Evolutionary conservation across 1,139 yeast species (phyloP).

Genomic region (Saccharomyces hybrid): DNA sequence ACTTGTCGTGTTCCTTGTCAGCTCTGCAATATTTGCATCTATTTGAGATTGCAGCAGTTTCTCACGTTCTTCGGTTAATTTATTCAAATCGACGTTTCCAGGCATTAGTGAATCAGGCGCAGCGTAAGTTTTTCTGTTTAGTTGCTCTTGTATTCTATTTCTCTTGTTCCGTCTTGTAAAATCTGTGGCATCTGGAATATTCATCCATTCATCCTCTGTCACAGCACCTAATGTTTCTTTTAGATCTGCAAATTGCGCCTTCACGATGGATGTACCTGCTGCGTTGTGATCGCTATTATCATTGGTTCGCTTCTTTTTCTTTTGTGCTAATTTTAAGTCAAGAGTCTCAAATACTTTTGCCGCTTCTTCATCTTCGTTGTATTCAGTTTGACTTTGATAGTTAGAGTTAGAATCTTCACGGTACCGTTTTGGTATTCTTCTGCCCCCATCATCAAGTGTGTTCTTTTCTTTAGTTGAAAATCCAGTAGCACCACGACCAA

Average conservation of each 20-base stretch:
- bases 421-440: conserved; percentile 14
- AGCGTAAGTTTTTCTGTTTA: conserved; percentile 66
- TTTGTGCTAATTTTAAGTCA: conserved; percentile 47
- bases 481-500: conserved; percentile 94
- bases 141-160: conserved; percentile 53
- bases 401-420: conserved; percentile 19
- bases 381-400: conserved; percentile 33
- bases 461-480: conserved; percentile 78
- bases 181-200: conserved; percentile 84
- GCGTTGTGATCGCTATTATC: conserved; percentile 20
- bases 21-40: conserved; percentile 31
- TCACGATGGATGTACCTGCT: conserved; percentile 21
- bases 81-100: conserved; percentile 30
- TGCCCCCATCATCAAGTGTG: conserved; percentile 1
- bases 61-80: conserved; percentile 35
- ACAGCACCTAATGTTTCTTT: conserved; percentile 56
- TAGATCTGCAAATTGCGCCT: conserved; percentile 47
- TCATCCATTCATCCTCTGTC: conserved; percentile 69
- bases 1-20: conserved; percentile 1
- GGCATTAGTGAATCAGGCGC: conserved; percentile 65
- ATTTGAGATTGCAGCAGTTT: conserved; percentile 32
- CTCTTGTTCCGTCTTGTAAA: conserved; percentile 75
- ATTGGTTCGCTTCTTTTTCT: conserved; percentile 25
- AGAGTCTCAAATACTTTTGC: conserved; percentile 59
- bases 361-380: conserved; percentile 51